Percentiles rank a stretch among this genome's conserved stretches.
phyloP scores from a whole-genome alignment of 106 monocot species.

The Dendrobium chrysotoxum region DNA sequence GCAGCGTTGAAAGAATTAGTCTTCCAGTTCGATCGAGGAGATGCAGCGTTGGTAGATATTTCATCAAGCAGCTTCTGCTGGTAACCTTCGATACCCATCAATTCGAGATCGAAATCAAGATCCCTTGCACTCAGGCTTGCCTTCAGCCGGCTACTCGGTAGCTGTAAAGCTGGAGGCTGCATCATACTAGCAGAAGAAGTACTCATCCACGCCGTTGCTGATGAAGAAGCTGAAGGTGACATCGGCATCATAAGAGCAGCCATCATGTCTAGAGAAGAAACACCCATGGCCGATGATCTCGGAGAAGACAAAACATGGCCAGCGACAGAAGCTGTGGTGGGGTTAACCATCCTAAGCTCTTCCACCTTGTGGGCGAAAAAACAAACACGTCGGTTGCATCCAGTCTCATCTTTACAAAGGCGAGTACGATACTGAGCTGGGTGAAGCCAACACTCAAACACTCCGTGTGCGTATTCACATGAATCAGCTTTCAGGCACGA shows the following conservation, averaged over 20 bases:
- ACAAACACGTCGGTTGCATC: conserved; percentile 36
- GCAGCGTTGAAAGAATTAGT: neutral
- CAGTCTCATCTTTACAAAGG: conserved; percentile 19
- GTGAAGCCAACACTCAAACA: conserved; percentile 11
- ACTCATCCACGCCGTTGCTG: conserved; percentile 22
- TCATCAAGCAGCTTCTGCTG: conserved; percentile 60
- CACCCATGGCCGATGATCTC: conserved; percentile 17
- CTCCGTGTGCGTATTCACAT: conserved; percentile 38
- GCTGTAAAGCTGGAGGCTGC: conserved; percentile 23
- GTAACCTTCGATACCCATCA: conserved; percentile 44
- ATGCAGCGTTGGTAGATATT: conserved; percentile 18
- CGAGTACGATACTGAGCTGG: conserved; percentile 9
- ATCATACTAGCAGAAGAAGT: conserved; percentile 13
- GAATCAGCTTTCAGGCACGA: conserved; percentile 37
- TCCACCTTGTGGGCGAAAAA: conserved; percentile 48
- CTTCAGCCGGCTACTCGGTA: conserved; percentile 52
- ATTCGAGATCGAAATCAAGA: conserved; percentile 44
- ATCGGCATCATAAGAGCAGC: conserved; percentile 34
- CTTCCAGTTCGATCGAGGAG: conserved; percentile 37
- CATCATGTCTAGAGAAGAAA: conserved; percentile 34
- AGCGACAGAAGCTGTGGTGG: conserved; percentile 13
- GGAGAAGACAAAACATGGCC: conserved; percentile 25
- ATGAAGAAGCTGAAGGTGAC: conserved; percentile 17
- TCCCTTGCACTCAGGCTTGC: conserved; percentile 43
- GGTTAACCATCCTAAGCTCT: conserved; percentile 23